phyloP scores from a whole-genome alignment of 1,139 yeast species.

The Meyerozyma carpophila region DNA sequence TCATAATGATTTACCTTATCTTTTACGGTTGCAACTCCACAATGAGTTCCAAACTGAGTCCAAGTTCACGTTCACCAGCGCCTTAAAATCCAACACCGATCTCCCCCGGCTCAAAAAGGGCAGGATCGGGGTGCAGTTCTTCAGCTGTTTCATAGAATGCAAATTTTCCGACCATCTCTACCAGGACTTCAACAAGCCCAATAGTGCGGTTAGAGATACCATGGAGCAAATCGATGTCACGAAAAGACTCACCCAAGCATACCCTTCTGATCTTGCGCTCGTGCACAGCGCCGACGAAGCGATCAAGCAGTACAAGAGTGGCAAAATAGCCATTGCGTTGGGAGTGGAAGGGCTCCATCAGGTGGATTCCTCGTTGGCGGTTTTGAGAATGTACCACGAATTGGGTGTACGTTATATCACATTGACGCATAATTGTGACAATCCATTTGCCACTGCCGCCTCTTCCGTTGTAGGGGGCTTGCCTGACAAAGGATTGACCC shows the following conservation, averaged over 20 bases:
- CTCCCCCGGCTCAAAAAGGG: conserved; percentile 33
- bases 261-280: conserved; percentile 31
- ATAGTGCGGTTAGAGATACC: conserved; percentile 44
- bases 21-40: conserved; percentile 35
- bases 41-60: conserved; percentile 27
- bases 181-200: conserved; percentile 35
- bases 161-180: conserved; percentile 31
- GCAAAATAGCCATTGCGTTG: conserved; percentile 39
- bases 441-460: conserved; percentile 53
- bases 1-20: conserved; percentile 46
- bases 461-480: conserved; percentile 39
- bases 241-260: conserved; percentile 35
- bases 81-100: conserved; percentile 36
- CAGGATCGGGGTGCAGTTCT: conserved; percentile 40
- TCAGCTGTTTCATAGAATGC: conserved; percentile 42
- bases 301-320: conserved; percentile 21
- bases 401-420: conserved; percentile 50
- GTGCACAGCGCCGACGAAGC: conserved; percentile 37
- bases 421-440: conserved; percentile 50
- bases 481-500: conserved; percentile 39
- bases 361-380: conserved; percentile 42
- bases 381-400: conserved; percentile 41
- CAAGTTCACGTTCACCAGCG: conserved; percentile 27
- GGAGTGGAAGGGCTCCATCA: conserved; percentile 54
- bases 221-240: conserved; percentile 50